These are phyloP conservation scores for Phytophthora agathidicida DNA, from an alignment of 352 stramenopile genomes.

Conservation along the genomic window DNA sequence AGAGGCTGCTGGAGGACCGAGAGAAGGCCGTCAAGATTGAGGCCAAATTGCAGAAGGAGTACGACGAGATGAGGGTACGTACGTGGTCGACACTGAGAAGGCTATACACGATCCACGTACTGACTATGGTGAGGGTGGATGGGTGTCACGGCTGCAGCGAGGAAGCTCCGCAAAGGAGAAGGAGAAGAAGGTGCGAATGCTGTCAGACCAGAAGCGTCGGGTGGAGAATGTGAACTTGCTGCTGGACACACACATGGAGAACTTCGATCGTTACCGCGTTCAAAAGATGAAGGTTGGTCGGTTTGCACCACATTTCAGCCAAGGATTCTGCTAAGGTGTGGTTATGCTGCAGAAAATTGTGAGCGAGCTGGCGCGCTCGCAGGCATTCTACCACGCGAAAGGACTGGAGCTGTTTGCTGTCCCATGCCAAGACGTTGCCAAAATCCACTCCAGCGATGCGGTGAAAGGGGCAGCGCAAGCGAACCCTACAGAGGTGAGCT, in stretches of 20 bases:
- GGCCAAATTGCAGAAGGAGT: constrained; percentile 77
- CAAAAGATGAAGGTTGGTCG: constrained; percentile 76
- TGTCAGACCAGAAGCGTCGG: constrained; percentile 83
- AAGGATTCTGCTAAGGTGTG: background rate
- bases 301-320: background rate
- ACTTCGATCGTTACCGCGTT: constrained; percentile 76
- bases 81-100: too few relatives aligned
- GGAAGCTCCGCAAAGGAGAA: constrained; percentile 63
- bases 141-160: constrained; percentile 31
- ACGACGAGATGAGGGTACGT: constrained; percentile 65
- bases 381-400: constrained; percentile 81
- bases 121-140: background rate
- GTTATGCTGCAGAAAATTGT: constrained; percentile 71
- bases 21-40: constrained; percentile 86
- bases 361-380: constrained; percentile 70
- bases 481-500: constrained; percentile 12
- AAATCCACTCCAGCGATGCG: constrained; percentile 29
- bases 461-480: constrained; percentile 14
- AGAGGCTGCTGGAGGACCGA: constrained; percentile 81
- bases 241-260: constrained; percentile 74
- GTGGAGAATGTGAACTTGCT: constrained; percentile 84
- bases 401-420: constrained; percentile 70
- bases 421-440: constrained; percentile 55
- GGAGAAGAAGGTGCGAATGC: constrained; percentile 82
- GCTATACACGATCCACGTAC: too few relatives aligned